Evolutionary conservation across 805 yeast genomes (phyloP).

Genomic region (Nakazawaea wickerhamii): DNA sequence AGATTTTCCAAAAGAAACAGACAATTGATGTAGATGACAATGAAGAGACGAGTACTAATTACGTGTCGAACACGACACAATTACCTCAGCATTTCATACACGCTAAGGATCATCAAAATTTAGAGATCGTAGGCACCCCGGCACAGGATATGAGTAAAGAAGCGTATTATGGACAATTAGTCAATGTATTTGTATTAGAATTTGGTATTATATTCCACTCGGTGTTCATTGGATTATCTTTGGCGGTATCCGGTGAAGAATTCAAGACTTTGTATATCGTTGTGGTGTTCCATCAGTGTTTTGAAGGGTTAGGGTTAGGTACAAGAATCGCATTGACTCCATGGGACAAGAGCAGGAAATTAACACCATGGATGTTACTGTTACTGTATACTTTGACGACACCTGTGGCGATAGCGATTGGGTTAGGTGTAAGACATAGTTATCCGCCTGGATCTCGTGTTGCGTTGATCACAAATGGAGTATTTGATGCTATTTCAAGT

Average conservation of each 20-base stretch:
- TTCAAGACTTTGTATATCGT: constrained; percentile 61
- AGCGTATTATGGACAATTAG: constrained; percentile 41
- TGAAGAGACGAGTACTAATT: neutral
- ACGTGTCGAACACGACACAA: neutral
- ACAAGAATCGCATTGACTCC: constrained; percentile 56
- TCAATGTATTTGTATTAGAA: constrained; percentile 54
- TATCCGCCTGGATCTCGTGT: constrained; percentile 50
- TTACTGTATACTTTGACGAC: constrained; percentile 53
- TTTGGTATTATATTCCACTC: constrained; percentile 75
- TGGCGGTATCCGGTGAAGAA: constrained; percentile 61
- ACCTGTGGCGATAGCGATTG: constrained; percentile 69
- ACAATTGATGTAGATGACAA: neutral
- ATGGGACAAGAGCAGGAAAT: constrained; percentile 41
- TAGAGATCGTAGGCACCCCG: constrained; percentile 35
- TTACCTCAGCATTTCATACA: constrained; percentile 33
- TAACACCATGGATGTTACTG: constrained; percentile 49
- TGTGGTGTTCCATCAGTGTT: constrained; percentile 67
- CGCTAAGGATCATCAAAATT: constrained; percentile 37
- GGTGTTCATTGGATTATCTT: constrained; percentile 63
- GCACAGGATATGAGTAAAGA: constrained; percentile 35
- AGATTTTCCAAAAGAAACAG: neutral
- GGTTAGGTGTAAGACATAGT: constrained; percentile 59
- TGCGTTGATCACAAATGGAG: constrained; percentile 55
- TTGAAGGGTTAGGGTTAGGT: constrained; percentile 78
- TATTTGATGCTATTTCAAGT: constrained; percentile 64